Percentiles rank a stretch among this genome's conserved stretches.
Evolutionary conservation across 805 yeast genomes (phyloP).

Genomic region (Pichia cephalocereana): DNA sequence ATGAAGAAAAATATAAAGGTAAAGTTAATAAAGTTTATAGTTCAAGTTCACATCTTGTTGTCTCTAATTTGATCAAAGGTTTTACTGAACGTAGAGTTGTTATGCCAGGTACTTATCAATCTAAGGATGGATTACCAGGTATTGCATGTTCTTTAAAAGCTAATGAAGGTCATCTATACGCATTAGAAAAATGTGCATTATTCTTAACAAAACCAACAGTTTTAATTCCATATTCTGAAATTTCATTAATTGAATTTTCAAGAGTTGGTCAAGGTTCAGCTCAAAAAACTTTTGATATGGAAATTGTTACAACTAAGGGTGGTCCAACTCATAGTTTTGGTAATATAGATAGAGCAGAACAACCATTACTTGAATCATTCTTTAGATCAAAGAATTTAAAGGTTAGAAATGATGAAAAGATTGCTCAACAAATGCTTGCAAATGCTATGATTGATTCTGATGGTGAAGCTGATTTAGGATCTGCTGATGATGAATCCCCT

Average conservation of each 20-base stretch:
- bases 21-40: constrained; percentile 62
- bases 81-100: constrained; percentile 79
- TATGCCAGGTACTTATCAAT: constrained; percentile 73
- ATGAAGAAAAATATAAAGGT: constrained; percentile 63
- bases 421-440: constrained; percentile 73
- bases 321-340: constrained; percentile 74
- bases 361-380: constrained; percentile 64
- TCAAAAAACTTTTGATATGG: constrained; percentile 89
- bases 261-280: constrained; percentile 79
- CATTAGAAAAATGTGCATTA: constrained; percentile 84
- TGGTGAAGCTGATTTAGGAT: constrained; percentile 53
- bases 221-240: constrained; percentile 79
- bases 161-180: constrained; percentile 86
- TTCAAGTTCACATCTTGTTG: constrained; percentile 75
- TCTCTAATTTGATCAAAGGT: constrained; percentile 83
- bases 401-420: constrained; percentile 82
- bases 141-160: constrained; percentile 91
- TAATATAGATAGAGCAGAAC: constrained; percentile 85
- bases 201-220: constrained; percentile 93
- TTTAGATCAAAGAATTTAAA: constrained; percentile 68
- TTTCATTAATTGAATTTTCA: constrained; percentile 68
- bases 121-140: constrained; percentile 74
- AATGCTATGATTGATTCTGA: constrained; percentile 57
- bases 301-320: constrained; percentile 59
- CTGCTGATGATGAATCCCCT: constrained; percentile 74